Evolutionary conservation across 2,329 filamentous ascomycete species (phyloP).

Genomic region (Clonostachys rosea): DNA sequence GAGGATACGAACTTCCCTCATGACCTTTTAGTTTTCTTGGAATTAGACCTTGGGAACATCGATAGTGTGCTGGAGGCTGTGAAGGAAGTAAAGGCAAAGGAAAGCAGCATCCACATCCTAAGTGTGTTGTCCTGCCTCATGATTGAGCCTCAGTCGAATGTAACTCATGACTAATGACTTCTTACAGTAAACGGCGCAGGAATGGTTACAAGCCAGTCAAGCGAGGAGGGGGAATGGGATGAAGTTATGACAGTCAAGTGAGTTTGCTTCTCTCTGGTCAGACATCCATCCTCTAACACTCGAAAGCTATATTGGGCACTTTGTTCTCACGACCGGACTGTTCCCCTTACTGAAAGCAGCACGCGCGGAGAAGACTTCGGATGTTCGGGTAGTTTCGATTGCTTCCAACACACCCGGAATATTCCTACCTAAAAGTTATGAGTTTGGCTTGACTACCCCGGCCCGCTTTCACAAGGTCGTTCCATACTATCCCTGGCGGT

Average conservation of each 20-base stretch:
- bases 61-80: constrained; percentile 10
- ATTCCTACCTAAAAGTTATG: constrained; percentile 10
- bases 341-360: constrained; percentile 16
- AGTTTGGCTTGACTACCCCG: constrained; percentile 10
- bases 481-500: constrained; percentile 7
- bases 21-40: constrained; percentile 8
- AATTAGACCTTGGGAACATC: constrained; percentile 14
- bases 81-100: constrained; percentile 9
- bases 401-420: constrained; percentile 8
- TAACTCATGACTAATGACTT: background rate
- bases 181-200: constrained; percentile 17
- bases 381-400: constrained; percentile 16
- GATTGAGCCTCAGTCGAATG: background rate
- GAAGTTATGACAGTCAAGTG: constrained; percentile 13
- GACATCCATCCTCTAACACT: background rate
- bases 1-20: constrained; percentile 4
- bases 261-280: background rate
- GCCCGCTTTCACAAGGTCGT: constrained; percentile 4
- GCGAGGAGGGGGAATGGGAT: constrained; percentile 12
- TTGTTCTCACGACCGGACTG: constrained; percentile 14
- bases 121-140: constrained; percentile 6
- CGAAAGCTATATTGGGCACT: constrained; percentile 16
- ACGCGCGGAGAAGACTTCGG: constrained; percentile 4
- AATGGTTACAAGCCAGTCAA: background rate
- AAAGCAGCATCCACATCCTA: constrained; percentile 15